Base-by-base conservation (phyloP, 345 rosid species). In the Cardamine occulta region DNA sequence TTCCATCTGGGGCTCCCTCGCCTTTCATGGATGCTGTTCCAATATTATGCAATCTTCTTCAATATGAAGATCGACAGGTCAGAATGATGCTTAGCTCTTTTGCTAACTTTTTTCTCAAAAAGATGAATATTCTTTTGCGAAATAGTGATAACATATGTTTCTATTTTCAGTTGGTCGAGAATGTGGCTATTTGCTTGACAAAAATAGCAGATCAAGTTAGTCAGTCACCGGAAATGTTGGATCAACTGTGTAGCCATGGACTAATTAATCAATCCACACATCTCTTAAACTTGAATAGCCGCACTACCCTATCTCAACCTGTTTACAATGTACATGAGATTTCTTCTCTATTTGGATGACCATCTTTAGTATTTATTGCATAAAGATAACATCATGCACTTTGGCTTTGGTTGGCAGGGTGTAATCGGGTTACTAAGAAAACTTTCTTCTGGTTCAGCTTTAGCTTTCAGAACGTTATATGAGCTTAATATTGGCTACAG, bases 51-150 rank as follows among this genome's bases (percentile, higher is more conserved):
- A 88, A 80, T 82, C 89, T 91, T 82, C 90, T 94, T 60, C 92
- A 88, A 34, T 88, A 88, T 70, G 97, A 94, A 85, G 99, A 94
- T 82, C 80, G 82, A 76, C 96, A 88, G 93, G 94, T 88, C 52
- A 49, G 65, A 48, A 9, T 57, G 42, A 35, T 32, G 31, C 55
- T 80, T 60, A 29, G 23, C 32, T 80, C 49, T 84, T 48, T 49
- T 39, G 40, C 5, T 7, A 56, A 23, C 54, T 68, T 39, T 55
- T 26, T 28, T 62, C 66, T 56, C 53, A 2, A 13, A 65, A 15
- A 54, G 14, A 18, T 44, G 34, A 49, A 34, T 48, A 15, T 29
- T 42, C 51, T 53, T 47, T 35, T 62, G 35, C 2, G 1, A 64
- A 48, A 10, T 2, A 29, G 47, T 68, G 55, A 79, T 68, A 26